These are phyloP conservation scores for Globisporangium acanthophoron DNA, from an alignment of 352 stramenopile species.

Conservation along the genomic window DNA sequence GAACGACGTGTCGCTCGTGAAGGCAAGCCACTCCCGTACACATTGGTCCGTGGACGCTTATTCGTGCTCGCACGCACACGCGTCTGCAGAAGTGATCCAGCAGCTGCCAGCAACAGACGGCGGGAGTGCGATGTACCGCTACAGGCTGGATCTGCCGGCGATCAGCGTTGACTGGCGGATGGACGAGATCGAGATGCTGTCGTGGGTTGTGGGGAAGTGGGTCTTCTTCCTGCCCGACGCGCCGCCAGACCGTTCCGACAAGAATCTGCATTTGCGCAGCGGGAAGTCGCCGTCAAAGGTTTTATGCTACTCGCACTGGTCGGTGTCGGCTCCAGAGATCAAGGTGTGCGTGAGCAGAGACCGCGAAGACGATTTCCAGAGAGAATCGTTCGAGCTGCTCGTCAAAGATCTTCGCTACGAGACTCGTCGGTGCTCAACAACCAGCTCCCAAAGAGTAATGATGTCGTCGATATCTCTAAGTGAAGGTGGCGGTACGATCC, in stretches of 20 bases:
- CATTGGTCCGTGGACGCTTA: conserved; percentile 43
- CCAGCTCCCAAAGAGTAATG: conserved; percentile 19
- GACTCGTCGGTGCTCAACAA: conserved; percentile 31
- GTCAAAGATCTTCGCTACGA: conserved; percentile 30
- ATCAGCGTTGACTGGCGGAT: conserved; percentile 47
- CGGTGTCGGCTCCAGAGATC: conserved; percentile 23
- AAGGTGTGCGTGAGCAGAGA: conserved; percentile 26
- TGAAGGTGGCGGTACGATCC: conserved; percentile 20
- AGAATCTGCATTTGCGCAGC: conserved; percentile 23
- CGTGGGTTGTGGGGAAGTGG: conserved; percentile 75
- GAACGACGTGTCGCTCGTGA: conserved; percentile 24
- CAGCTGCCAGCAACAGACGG: not conserved
- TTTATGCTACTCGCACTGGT: conserved; percentile 26
- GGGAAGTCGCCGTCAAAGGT: conserved; percentile 19
- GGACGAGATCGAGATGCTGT: conserved; percentile 54
- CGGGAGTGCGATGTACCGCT: conserved; percentile 69
- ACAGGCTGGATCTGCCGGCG: conserved; percentile 39
- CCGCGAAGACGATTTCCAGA: conserved; percentile 3
- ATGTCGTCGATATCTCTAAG: conserved; percentile 18
- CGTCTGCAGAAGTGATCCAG: not conserved
- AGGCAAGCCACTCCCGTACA: conserved; percentile 44
- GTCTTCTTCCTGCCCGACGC: conserved; percentile 62
- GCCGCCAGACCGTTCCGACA: conserved; percentile 12
- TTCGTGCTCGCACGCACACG: conserved; percentile 27
- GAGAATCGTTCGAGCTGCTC: conserved; percentile 19